These are phyloP conservation scores for Parasarocladium wereldwijsianum DNA, from an alignment of 2,329 filamentous ascomycete species.

Conservation along the genomic window DNA sequence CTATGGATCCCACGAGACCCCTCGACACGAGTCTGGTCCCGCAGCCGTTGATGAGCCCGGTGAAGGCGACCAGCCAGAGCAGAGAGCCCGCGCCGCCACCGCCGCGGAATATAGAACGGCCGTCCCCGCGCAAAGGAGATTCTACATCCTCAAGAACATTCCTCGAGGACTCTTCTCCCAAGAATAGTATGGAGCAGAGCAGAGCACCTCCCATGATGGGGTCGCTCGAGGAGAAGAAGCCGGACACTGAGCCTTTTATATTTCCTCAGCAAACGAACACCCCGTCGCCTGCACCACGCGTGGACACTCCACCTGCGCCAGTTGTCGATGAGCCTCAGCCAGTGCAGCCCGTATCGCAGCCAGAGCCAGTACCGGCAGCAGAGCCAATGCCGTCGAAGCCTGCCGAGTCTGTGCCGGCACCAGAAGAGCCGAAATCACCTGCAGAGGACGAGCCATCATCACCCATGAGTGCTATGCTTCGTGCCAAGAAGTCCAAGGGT, in stretches of 20 bases:
- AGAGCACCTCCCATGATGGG: conserved; percentile 7
- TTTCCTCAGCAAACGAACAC: too few species aligned
- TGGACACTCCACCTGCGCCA: too few species aligned
- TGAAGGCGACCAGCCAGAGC: too few species aligned
- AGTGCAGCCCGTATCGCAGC: too few species aligned
- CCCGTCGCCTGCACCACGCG: too few species aligned
- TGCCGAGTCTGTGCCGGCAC: not conserved
- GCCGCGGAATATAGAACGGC: conserved; percentile 36
- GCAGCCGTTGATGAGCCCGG: conserved; percentile 40
- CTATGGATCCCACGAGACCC: conserved; percentile 46
- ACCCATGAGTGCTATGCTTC: conserved; percentile 68
- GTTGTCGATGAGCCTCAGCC: too few species aligned
- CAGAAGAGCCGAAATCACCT: conserved; percentile 14
- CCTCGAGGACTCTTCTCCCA: conserved; percentile 16
- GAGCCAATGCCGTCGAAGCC: not conserved
- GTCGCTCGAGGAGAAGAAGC: not conserved
- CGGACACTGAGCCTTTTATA: too few species aligned
- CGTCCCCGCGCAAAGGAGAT: conserved; percentile 29
- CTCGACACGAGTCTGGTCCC: conserved; percentile 41
- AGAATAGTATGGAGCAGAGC: conserved; percentile 19
- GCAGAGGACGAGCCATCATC: conserved; percentile 7
- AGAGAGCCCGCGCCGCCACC: conserved; percentile 29
- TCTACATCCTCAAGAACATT: too few species aligned
- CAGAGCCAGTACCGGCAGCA: too few species aligned
- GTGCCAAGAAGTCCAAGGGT: conserved; percentile 56